Base-by-base conservation (phyloP, 2,329 filamentous ascomycete species). In the Whalleya microplaca region DNA sequence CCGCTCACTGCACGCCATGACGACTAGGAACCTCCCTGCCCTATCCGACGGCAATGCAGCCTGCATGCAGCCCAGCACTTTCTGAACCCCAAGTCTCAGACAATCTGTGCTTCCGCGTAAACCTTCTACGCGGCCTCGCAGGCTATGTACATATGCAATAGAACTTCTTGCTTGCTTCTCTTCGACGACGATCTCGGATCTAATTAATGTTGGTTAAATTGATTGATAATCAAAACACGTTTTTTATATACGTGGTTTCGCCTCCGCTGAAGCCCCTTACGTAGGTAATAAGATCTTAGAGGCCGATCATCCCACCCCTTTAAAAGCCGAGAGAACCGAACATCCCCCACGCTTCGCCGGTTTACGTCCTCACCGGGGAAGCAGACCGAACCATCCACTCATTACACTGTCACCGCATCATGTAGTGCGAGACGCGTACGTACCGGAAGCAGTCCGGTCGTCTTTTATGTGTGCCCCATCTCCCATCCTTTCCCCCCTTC, bases 391-490 rank as follows among this genome's bases (percentile, higher is more conserved):
- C 32, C 8, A 37, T 12, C 9, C 23, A 27, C 9, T 4, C 4
- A 9, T 27, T 37, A 12, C 32, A 14, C 7, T 37, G 32, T 14
- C 32, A 37, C 32, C 32, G 14, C 32, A 37, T 37, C 32, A 16
- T 37, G 32, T 37, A 23, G 46, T 12, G 12, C 9, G 10, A 41
- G 21, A 27, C 20, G 8, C 20, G 10, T 21, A 21, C 19, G n/a
- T 14, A 21, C 7, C 37, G 16, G 18, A 21, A 41, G 3, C 19
- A 9, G 10, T 21, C 14, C n/a, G 10, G 10, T 3, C 46, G 10
- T 19, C 21, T 19, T 21, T 20, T 20, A 18, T 7, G 6, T n/a
- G n/a, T 19, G 12, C 10, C 71, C 62, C 77, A 57, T 64, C 62
- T 41, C 62, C 58, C 23, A 61, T 58, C n/a, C 66, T 55, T 49